These are phyloP conservation scores for Nyctanthes arbortristis DNA, from an alignment of 257 asterid species.

Conservation along the genomic window DNA sequence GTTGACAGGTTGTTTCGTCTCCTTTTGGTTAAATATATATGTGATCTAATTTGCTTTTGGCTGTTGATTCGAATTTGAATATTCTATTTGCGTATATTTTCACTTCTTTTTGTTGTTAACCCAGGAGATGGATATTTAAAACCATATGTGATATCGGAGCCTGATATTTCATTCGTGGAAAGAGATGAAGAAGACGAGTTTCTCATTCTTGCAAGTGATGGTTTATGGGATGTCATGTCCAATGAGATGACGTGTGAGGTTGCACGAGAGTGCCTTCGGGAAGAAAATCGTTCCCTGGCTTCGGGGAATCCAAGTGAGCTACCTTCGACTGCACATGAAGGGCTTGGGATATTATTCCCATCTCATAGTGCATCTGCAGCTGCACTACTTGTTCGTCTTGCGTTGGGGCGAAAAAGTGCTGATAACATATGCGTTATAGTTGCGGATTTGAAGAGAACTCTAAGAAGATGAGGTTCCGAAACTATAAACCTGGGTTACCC, in stretches of 20 bases:
- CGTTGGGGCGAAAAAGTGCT: conserved; percentile 8
- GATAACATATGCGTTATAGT: conserved; percentile 18
- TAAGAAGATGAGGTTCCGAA: neutral
- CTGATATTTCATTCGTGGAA: conserved; percentile 24
- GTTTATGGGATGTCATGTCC: conserved; percentile 35
- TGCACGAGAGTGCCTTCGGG: conserved; percentile 25
- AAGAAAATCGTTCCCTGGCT: no score
- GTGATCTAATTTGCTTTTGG: no score
- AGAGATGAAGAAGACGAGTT: conserved; percentile 25
- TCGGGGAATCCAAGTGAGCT: no score
- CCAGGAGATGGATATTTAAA: conserved; percentile 30
- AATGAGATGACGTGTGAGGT: conserved; percentile 31
- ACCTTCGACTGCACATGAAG: neutral
- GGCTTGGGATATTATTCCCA: neutral
- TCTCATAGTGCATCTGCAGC: neutral
- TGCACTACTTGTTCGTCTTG: conserved; percentile 14
- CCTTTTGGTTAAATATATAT: no score
- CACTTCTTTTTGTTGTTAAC: neutral
- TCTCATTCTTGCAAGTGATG: conserved; percentile 27
- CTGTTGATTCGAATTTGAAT: no score
- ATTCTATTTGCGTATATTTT: neutral
- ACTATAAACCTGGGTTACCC: no score
- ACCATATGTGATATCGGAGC: conserved; percentile 28
- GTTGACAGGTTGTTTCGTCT: no score
- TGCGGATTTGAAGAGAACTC: conserved; percentile 17